Conservation (phyloP, 108 stramenopile species). For the Cyclotella sp. region DNA sequence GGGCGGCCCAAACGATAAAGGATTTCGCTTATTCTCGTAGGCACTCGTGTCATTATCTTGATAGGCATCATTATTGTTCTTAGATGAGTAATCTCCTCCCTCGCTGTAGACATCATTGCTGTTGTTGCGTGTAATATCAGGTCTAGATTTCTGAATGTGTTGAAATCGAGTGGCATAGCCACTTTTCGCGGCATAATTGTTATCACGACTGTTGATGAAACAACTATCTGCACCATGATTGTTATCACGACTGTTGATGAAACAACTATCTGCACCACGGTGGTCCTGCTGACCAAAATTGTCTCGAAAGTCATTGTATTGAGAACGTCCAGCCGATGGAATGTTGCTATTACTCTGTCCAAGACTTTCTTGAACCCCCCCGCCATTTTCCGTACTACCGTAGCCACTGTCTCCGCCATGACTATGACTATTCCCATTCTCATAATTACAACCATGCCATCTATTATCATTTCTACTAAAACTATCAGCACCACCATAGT, state of each 20-base stretch:
- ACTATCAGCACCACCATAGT: constrained; percentile 24
- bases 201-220: neutral
- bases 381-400: neutral
- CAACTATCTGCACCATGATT: neutral
- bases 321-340: too few species aligned
- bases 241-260: neutral
- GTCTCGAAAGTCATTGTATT: neutral
- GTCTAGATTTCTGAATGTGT: neutral
- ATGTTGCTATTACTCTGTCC: neutral
- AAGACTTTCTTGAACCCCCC: neutral
- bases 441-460: neutral
- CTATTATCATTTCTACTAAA: neutral
- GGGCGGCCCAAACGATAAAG: too few species aligned
- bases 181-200: neutral
- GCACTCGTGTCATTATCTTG: too few species aligned
- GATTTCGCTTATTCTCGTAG: too few species aligned
- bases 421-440: neutral
- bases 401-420: neutral
- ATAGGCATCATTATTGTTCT: neutral
- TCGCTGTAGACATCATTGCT: neutral
- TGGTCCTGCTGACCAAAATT: neutral
- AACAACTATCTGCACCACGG: neutral
- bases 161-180: neutral
- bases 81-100: neutral
- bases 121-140: neutral